These are phyloP conservation scores for Sechiopsis laciniata DNA, from an alignment of 306 rosid species.

Conservation along the genomic window DNA sequence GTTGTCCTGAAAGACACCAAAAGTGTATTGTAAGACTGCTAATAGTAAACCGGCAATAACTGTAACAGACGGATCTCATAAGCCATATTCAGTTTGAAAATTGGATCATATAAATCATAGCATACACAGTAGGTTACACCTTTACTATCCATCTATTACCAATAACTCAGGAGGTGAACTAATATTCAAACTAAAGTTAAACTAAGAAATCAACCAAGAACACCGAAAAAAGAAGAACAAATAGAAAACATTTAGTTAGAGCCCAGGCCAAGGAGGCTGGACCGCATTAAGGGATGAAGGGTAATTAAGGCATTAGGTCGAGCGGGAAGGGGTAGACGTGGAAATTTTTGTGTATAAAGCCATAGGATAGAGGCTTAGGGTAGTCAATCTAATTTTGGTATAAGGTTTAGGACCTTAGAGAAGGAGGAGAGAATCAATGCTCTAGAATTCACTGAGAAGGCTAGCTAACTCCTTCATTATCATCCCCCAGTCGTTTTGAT, in stretches of 20 bases:
- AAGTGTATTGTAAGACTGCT: neutral
- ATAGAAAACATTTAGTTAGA: neutral
- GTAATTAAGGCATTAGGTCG: too few relatives aligned
- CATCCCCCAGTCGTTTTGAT: too few relatives aligned
- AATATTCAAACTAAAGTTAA: neutral
- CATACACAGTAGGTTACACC: neutral
- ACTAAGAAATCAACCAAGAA: neutral
- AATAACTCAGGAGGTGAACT: neutral
- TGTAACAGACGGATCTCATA: neutral
- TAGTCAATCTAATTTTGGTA: too few relatives aligned
- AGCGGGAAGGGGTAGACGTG: too few relatives aligned
- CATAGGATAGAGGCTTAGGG: too few relatives aligned
- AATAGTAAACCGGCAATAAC: conserved; percentile 1
- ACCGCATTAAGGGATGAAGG: too few relatives aligned
- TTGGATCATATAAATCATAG: neutral
- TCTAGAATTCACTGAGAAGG: too few relatives aligned
- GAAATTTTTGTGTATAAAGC: too few relatives aligned
- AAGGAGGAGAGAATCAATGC: too few relatives aligned
- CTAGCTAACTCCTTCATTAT: too few relatives aligned
- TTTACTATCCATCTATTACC: neutral
- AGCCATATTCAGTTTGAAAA: neutral
- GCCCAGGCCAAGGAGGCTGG: too few relatives aligned
- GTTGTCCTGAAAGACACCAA: conserved; percentile 51
- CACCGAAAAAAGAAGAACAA: neutral
- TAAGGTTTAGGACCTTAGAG: too few relatives aligned